These are phyloP conservation scores for Thermoascus crustaceus DNA, from an alignment of 2,329 filamentous ascomycete species.

Conservation along the genomic window DNA sequence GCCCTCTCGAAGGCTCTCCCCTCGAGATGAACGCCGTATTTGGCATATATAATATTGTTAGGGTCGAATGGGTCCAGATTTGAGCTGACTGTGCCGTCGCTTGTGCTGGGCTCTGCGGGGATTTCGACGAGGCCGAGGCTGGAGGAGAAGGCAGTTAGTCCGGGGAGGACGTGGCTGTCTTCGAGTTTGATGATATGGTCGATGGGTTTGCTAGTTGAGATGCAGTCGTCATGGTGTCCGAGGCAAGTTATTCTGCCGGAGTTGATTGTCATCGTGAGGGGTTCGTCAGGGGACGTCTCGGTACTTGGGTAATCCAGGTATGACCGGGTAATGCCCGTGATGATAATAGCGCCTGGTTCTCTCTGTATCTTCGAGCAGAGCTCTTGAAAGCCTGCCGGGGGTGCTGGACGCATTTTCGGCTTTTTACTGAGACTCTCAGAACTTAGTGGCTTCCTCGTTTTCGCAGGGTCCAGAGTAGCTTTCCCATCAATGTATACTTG, in stretches of 20 bases:
- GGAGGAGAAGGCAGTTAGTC: constrained; percentile 55
- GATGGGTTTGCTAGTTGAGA: constrained; percentile 28
- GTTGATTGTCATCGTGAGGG: constrained; percentile 44
- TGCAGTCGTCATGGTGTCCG: constrained; percentile 44
- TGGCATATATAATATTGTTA: constrained; percentile 28
- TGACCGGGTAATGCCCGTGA: constrained; percentile 17
- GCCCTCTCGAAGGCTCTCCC: constrained; percentile 50
- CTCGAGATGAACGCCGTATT: constrained; percentile 40
- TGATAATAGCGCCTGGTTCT: constrained; percentile 24
- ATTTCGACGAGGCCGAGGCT: constrained; percentile 57
- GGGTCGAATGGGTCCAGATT: constrained; percentile 43
- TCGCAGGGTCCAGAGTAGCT: constrained; percentile 29
- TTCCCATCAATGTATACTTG: constrained; percentile 59
- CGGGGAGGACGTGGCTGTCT: constrained; percentile 53
- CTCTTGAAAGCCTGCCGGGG: constrained; percentile 15
- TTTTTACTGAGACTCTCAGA: constrained; percentile 2
- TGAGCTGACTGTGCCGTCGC: constrained; percentile 43
- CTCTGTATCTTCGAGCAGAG: constrained; percentile 10
- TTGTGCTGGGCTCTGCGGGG: constrained; percentile 45
- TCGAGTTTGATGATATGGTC: constrained; percentile 41
- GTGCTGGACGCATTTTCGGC: constrained; percentile 18
- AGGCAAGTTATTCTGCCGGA: constrained; percentile 50
- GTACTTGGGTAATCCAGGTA: constrained; percentile 19
- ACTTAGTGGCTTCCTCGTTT: constrained; percentile 21
- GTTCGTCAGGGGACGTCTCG: constrained; percentile 6